These are phyloP conservation scores for Pyrenophora seminiperda DNA, from an alignment of 2,329 filamentous ascomycete species.

Conservation along the genomic window DNA sequence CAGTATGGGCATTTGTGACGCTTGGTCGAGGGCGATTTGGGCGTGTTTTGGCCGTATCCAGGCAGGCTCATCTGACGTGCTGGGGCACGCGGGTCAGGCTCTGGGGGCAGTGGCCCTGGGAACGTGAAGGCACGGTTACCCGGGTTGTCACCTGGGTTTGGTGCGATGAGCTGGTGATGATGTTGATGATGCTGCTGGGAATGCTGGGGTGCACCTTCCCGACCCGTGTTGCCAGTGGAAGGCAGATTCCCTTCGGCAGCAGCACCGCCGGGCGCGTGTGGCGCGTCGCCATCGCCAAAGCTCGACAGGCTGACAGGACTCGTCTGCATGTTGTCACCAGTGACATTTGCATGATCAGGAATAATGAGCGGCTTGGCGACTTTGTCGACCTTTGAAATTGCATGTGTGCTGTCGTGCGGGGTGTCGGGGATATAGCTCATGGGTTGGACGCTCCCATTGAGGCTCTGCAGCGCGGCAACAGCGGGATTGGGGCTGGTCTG, in stretches of 20 bases:
- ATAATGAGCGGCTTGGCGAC: constrained; percentile 57
- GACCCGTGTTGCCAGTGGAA: constrained; percentile 50
- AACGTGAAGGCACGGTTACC: constrained; percentile 67
- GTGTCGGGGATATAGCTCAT: constrained; percentile 48
- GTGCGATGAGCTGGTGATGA: constrained; percentile 44
- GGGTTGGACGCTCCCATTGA: constrained; percentile 48
- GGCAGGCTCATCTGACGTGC: constrained; percentile 65
- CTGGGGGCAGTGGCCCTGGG: constrained; percentile 61
- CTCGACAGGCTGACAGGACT: constrained; percentile 60
- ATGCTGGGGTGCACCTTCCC: constrained; percentile 46
- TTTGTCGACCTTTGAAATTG: constrained; percentile 57
- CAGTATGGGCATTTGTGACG: constrained; percentile 98
- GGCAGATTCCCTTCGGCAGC: constrained; percentile 57
- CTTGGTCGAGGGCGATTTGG: constrained; percentile 76
- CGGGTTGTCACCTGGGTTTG: constrained; percentile 43
- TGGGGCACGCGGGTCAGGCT: constrained; percentile 56
- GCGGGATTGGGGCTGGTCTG: constrained; percentile 58
- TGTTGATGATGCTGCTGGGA: constrained; percentile 28
- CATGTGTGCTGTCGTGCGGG: constrained; percentile 49
- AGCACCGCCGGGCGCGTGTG: constrained; percentile 54
- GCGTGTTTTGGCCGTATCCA: constrained; percentile 61
- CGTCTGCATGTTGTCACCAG: constrained; percentile 55
- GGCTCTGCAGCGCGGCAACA: constrained; percentile 50
- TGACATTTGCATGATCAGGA: constrained; percentile 48
- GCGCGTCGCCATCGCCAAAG: constrained; percentile 59